These are phyloP conservation scores for Geranomyces michiganensis DNA, from an alignment of 192 early-diverging fungal species.

Conservation along the genomic window DNA sequence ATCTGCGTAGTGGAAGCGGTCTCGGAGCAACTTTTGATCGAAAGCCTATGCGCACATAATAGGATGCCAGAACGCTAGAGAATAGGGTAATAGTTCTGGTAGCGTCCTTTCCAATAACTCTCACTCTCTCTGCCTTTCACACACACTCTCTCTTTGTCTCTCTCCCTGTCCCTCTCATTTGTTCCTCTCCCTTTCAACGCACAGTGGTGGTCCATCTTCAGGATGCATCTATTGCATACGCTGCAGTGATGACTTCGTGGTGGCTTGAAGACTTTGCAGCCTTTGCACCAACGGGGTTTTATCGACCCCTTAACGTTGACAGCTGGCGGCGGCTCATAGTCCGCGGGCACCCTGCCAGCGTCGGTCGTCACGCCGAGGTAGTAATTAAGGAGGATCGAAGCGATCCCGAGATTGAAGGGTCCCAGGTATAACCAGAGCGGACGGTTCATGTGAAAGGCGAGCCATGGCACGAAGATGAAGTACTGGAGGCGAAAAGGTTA, in stretches of 20 bases:
- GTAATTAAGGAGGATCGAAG: constrained; percentile 87
- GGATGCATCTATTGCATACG: constrained; percentile 52
- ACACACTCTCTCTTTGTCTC: too few species aligned
- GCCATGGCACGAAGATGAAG: constrained; percentile 53
- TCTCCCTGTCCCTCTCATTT: too few species aligned
- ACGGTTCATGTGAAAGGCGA: constrained; percentile 32
- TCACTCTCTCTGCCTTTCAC: too few species aligned
- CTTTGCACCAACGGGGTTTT: constrained; percentile 52
- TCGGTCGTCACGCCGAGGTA: constrained; percentile 72
- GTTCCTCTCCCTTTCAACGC: constrained; percentile 4
- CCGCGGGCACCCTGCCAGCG: constrained; percentile 76
- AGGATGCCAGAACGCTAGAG: too few species aligned
- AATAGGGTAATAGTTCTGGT: too few species aligned
- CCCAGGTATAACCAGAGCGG: constrained; percentile 48
- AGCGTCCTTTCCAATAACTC: too few species aligned
- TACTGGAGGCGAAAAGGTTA: constrained; percentile 2
- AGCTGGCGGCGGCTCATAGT: constrained; percentile 30
- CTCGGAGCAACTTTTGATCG: too few species aligned
- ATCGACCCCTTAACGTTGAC: not conserved
- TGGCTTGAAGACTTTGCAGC: constrained; percentile 51
- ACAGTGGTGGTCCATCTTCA: constrained; percentile 66
- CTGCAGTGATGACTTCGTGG: constrained; percentile 57
- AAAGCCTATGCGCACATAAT: too few species aligned
- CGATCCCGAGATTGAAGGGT: constrained; percentile 78
- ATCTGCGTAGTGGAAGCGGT: not conserved